Base-by-base conservation (phyloP, 2,329 filamentous ascomycete genomes). In the Alternaria triticimaculans region DNA sequence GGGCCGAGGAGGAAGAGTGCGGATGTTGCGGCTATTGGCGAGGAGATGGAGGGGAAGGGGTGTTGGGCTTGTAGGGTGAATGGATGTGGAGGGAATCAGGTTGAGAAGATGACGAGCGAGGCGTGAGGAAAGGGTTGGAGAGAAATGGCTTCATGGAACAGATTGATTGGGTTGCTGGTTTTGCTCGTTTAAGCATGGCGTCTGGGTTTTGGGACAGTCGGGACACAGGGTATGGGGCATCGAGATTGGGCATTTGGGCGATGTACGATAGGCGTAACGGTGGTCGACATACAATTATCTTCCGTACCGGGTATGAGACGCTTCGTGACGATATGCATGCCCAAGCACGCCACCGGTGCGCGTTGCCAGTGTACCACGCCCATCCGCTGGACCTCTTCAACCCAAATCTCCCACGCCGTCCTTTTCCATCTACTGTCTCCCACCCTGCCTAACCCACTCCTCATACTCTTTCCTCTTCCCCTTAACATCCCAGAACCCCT, bases 401-500 rank as follows among this genome's bases (percentile, higher is more conserved):
- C 11, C 30, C 30, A 58, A 18, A 51, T 44, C 55, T 20, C 18
- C 28, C 21, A 15, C 28, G n/a, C 56, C 9, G 14, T 14, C 18
- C 11, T 28, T 4, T 5, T 12, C 14, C 58, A 44, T 28, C 15
- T 61, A 65, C 60, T 70, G 49, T 65, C 65, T 71, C 28, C 67
- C 66, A 57, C 65, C 69, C 46, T 60, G 64, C 62, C 58, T 66
- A 4, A 65, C 92, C 81, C 94, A 90, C 68, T 97, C 92, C 81
- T 97, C 92, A 81, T 94, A 87, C 76, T 98, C 98, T 14, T 92
- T 90, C 56, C 90, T 89, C 71, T 96, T 86, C 64, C 91, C 91
- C 80, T 93, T 89, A 67, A 98, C 92, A 82, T 99, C 93, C 82
- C 93, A 87, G 75, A 98, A 99, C 2, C 93, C 90, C 50, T 90